Percentiles rank a stretch among this genome's conserved stretches.
phyloP scores from a whole-genome alignment of 2,329 filamentous ascomycete species.

The Aspergillus terreus region DNA sequence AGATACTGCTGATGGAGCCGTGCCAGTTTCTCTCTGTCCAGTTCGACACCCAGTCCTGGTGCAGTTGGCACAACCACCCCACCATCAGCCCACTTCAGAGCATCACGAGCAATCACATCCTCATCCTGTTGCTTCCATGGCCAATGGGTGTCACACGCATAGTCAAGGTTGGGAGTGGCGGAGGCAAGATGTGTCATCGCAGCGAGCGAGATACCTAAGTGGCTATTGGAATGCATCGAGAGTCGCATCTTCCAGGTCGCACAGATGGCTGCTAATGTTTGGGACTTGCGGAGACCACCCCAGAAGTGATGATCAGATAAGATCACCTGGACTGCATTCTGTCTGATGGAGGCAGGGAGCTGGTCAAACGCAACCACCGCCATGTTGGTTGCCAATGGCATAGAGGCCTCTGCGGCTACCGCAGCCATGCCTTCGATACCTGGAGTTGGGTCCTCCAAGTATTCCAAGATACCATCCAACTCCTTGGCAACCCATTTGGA shows the following conservation, averaged over 20 bases:
- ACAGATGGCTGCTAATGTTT: slow-evolving; percentile 32
- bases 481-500: background rate
- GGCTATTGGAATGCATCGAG: slow-evolving; percentile 45
- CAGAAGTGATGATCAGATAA: slow-evolving; percentile 45
- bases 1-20: slow-evolving; percentile 37
- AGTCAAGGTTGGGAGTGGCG: slow-evolving; percentile 41
- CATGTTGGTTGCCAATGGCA: slow-evolving; percentile 45
- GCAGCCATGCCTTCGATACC: slow-evolving; percentile 45
- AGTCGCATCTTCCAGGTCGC: slow-evolving; percentile 39
- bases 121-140: slow-evolving; percentile 44
- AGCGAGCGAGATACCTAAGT: slow-evolving; percentile 41
- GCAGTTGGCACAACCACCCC: slow-evolving; percentile 32
- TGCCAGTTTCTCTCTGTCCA: slow-evolving; percentile 36
- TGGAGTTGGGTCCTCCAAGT: slow-evolving; percentile 40
- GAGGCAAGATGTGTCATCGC: slow-evolving; percentile 44
- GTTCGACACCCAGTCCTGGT: slow-evolving; percentile 37
- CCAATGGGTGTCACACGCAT: slow-evolving; percentile 46
- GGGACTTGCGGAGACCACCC: slow-evolving; percentile 42
- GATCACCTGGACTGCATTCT: slow-evolving; percentile 41
- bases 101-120: slow-evolving; percentile 39
- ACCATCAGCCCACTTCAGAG: slow-evolving; percentile 36
- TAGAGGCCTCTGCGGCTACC: slow-evolving; percentile 37
- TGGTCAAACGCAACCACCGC: slow-evolving; percentile 42
- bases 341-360: slow-evolving; percentile 36
- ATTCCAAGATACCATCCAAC: slow-evolving; percentile 24